A percentile compares a stretch with the other conserved stretches of the same genome.
Conservation (phyloP, 768 basidiomycete genomes). For the Mycena sanguinolenta region DNA sequence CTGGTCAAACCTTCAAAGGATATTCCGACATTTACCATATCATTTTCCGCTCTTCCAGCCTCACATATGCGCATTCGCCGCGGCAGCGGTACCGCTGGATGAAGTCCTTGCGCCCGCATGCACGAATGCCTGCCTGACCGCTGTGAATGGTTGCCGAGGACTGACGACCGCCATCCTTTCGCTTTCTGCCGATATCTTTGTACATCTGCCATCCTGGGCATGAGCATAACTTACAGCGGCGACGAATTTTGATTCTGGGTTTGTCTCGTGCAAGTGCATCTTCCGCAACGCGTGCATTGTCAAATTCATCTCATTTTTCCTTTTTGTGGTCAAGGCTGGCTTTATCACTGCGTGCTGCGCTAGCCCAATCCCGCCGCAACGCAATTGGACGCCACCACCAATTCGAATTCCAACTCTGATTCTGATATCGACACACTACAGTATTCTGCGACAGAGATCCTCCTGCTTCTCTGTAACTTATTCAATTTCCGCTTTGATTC, state of each 20-base stretch:
- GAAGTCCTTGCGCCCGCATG: neutral
- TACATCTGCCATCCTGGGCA: constrained; percentile 19
- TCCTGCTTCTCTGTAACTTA: neutral
- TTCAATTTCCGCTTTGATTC: too few species aligned
- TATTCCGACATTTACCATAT: constrained; percentile 22
- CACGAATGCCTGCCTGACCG: constrained; percentile 5
- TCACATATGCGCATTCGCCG: neutral
- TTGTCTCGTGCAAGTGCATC: neutral
- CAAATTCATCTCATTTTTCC: too few species aligned
- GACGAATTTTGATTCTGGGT: neutral
- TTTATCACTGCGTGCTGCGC: constrained; percentile 6
- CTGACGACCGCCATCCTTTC: constrained; percentile 10
- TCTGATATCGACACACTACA: neutral
- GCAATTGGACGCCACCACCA: constrained; percentile 16
- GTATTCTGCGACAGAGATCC: neutral
- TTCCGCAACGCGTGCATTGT: too few species aligned
- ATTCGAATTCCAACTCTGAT: neutral
- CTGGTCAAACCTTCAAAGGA: constrained; percentile 1
- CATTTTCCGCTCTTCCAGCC: constrained; percentile 7
- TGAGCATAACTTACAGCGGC: neutral
- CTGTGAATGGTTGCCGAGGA: neutral
- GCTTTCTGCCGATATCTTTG: neutral
- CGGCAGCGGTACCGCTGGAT: too few species aligned
- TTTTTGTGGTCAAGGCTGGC: too few species aligned
- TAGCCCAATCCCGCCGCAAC: constrained; percentile 14